A percentile compares a stretch with the other conserved stretches of the same genome.
These are phyloP conservation scores for Gnomoniopsis sp. DNA, from an alignment of 2,329 filamentous ascomycete genomes.

Conservation along the genomic window DNA sequence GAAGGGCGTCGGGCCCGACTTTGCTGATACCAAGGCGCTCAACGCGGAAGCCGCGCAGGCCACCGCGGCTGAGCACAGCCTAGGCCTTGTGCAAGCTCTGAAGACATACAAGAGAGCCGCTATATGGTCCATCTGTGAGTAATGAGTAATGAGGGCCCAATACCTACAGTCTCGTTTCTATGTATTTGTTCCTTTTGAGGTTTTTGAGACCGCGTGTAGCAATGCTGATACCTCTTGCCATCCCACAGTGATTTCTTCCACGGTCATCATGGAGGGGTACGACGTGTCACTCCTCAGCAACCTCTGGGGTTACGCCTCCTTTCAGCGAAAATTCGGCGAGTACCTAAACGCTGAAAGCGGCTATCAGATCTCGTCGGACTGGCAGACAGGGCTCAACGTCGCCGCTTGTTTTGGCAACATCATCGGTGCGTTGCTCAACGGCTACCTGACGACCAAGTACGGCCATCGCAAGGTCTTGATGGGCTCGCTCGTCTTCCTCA, in stretches of 20 bases:
- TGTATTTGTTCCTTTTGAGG: neutral
- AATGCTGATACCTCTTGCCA: neutral
- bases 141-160: too few relatives aligned
- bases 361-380: constrained; percentile 45
- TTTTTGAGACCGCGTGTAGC: neutral
- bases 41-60: constrained; percentile 34
- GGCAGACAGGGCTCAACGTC: constrained; percentile 47
- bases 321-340: constrained; percentile 37
- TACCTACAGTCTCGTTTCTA: neutral
- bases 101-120: constrained; percentile 38
- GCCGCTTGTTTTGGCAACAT: constrained; percentile 32
- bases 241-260: constrained; percentile 36
- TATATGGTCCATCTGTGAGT: constrained; percentile 37
- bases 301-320: constrained; percentile 42
- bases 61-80: constrained; percentile 34
- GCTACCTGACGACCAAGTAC: constrained; percentile 36
- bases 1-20: constrained; percentile 27
- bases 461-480: constrained; percentile 45
- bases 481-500: constrained; percentile 35
- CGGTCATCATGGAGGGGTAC: constrained; percentile 50
- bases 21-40: constrained; percentile 32
- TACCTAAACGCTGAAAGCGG: constrained; percentile 30
- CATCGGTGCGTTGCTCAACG: constrained; percentile 38
- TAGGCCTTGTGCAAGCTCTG: constrained; percentile 31
- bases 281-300: constrained; percentile 44